These are phyloP conservation scores for Daedaleopsis nitida DNA, from an alignment of 768 basidiomycete species.

Conservation along the genomic window DNA sequence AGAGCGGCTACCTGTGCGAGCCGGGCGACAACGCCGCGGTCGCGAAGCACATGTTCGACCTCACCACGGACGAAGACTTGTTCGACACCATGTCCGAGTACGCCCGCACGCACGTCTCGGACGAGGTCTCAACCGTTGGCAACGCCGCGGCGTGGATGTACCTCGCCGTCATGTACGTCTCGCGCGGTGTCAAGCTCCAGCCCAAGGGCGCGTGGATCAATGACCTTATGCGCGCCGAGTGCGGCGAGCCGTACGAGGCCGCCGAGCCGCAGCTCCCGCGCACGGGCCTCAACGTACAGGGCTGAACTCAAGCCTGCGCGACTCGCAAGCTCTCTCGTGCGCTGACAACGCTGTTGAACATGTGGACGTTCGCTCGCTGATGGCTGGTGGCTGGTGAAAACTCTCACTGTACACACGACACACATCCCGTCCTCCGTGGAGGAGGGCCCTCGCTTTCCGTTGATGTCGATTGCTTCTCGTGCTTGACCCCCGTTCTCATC, in stretches of 20 bases:
- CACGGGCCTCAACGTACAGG: constrained; percentile 56
- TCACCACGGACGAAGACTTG: constrained; percentile 73
- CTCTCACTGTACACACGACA: too few species aligned
- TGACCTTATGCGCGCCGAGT: constrained; percentile 76
- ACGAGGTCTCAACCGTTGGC: constrained; percentile 84
- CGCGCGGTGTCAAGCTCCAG: constrained; percentile 72
- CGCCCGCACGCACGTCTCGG: constrained; percentile 71
- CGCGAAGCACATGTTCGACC: constrained; percentile 72
- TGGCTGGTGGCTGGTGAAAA: too few species aligned
- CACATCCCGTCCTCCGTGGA: neutral
- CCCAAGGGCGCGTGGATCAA: constrained; percentile 87
- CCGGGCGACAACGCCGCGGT: constrained; percentile 77
- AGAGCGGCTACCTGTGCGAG: constrained; percentile 84
- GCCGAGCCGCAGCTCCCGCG: constrained; percentile 78
- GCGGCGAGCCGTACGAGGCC: constrained; percentile 63
- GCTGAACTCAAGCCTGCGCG: too few species aligned
- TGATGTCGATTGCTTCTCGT: neutral
- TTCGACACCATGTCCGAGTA: constrained; percentile 41
- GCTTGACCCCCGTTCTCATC: neutral
- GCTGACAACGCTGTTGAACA: neutral
- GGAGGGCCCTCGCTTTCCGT: neutral
- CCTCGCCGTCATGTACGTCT: constrained; percentile 76
- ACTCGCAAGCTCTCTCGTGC: too few species aligned
- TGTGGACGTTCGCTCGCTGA: too few species aligned
- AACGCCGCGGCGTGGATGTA: constrained; percentile 70